Evolutionary conservation across 768 basidiomycete species (phyloP), one percentile per base, ranked within the genome.

Genomic region (Scleroderma bovista): DNA sequence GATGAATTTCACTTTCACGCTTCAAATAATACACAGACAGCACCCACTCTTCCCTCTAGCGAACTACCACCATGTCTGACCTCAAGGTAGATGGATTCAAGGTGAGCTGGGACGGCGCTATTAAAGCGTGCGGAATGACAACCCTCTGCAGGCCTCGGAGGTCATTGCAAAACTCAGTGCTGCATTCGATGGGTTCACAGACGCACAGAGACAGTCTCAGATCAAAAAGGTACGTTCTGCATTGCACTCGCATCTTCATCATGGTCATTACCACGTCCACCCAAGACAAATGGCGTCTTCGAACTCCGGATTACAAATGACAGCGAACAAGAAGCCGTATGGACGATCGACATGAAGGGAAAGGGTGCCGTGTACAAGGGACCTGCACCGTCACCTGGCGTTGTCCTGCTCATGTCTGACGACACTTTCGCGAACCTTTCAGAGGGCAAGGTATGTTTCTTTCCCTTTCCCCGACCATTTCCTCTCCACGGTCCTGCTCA

Each of bases 271-370:
- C 9, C 9, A 29, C 26, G 9, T 29, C 26, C 26, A 29, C 26
- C n/a, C 22, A 9, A 91, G 92, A 86, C 84, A 44, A 91, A 88
- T 59, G 92, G 88, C 53, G 80, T 94, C 62, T 93, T 96, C 65
- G 86, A 93, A 67, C 73, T 96, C 39, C 79, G 81, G 46, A 78
- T 95, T 57, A 80, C 83, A 65, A 91, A 93, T 62, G 75, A 68
- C 24, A 73, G 77, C 15, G 85, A 85, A 51, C 74, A 87, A 67
- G 81, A 81, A 53, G 86, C 73, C 17, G 76, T 76, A 40, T 96
- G 92, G 92, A 93, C 92, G 7, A 90, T 97, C 59, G 94, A 97
- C 75, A 61, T 95, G 63, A 96, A 97, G 79, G 86, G 85, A 71
- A 75, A 78, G 13, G 90, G 88, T 11, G 70, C 75, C 19, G 78